These are phyloP conservation scores for Globisporangium recalcitrans DNA, from an alignment of 352 stramenopile species.

Conservation along the genomic window DNA sequence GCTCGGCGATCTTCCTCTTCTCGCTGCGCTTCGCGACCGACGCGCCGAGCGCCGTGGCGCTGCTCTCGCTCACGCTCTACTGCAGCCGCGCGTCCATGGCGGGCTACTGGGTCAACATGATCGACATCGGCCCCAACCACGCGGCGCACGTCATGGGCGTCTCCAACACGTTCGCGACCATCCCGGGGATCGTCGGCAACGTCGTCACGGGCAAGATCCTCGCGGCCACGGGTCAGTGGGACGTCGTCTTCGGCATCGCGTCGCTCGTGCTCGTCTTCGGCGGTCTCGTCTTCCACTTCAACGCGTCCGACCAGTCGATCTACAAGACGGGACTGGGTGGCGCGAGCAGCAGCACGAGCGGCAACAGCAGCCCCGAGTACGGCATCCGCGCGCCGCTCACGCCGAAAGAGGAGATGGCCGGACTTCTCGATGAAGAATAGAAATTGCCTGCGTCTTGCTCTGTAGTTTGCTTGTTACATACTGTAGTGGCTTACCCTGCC, in stretches of 20 bases:
- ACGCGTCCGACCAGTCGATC: slow-evolving; percentile 74
- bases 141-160: slow-evolving; percentile 84
- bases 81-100: slow-evolving; percentile 66
- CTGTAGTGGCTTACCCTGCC: background rate
- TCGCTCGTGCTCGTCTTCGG: slow-evolving; percentile 65
- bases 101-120: slow-evolving; percentile 89
- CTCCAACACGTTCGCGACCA: slow-evolving; percentile 82
- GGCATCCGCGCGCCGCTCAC: slow-evolving; percentile 27
- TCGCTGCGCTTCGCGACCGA: slow-evolving; percentile 59
- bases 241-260: slow-evolving; percentile 82
- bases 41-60: slow-evolving; percentile 42
- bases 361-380: slow-evolving; percentile 28
- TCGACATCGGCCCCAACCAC: slow-evolving; percentile 77
- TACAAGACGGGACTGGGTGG: slow-evolving; percentile 22
- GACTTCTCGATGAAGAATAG: slow-evolving; percentile 30
- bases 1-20: slow-evolving; percentile 67
- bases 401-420: slow-evolving; percentile 45
- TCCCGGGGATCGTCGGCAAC: slow-evolving; percentile 83
- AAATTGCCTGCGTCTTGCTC: background rate
- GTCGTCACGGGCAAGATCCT: slow-evolving; percentile 81
- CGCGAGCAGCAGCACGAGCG: slow-evolving; percentile 16
- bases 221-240: slow-evolving; percentile 58
- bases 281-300: slow-evolving; percentile 68
- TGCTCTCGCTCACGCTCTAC: slow-evolving; percentile 78
- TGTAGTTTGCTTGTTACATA: background rate